phyloP scores from a whole-genome alignment of 1,284 basidiomycete genomes.

The Sutorius eximius region DNA sequence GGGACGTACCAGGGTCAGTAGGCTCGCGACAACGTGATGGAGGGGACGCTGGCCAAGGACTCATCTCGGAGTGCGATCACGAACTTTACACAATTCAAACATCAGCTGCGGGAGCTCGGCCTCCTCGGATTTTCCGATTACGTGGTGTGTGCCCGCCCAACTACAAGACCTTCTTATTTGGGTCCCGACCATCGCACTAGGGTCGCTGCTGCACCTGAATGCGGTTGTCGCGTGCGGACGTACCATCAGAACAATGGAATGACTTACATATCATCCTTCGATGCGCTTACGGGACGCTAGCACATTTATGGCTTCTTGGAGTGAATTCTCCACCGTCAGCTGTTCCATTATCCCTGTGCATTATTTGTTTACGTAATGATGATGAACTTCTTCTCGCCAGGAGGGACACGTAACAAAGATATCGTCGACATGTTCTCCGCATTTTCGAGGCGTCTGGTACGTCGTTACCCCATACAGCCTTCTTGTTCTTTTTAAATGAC shows the following conservation, averaged over 20 bases:
- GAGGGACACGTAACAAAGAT: neutral
- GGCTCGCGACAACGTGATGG: neutral
- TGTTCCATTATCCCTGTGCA: neutral
- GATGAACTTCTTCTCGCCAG: neutral
- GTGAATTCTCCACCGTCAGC: neutral
- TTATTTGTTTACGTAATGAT: slow-evolving; percentile 6
- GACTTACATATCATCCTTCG: neutral
- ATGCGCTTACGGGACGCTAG: neutral
- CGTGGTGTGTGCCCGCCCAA: neutral
- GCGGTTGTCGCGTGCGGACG: neutral
- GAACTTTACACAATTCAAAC: neutral
- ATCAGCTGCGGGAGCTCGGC: neutral
- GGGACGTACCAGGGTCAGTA: slow-evolving; percentile 9
- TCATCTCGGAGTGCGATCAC: slow-evolving; percentile 4
- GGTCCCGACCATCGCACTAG: slow-evolving; percentile 10
- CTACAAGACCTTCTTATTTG: slow-evolving; percentile 14
- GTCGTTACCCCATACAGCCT: slow-evolving; percentile 9
- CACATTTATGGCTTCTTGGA: neutral
- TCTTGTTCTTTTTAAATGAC: neutral
- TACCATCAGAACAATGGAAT: neutral
- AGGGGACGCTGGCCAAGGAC: neutral
- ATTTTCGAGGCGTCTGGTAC: slow-evolving; percentile 33
- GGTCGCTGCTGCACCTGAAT: neutral
- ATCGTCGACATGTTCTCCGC: slow-evolving; percentile 30
- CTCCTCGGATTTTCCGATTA: neutral